Evolutionary conservation across 1,284 basidiomycete species (phyloP).

Genomic region (Cronartium quercuum): DNA sequence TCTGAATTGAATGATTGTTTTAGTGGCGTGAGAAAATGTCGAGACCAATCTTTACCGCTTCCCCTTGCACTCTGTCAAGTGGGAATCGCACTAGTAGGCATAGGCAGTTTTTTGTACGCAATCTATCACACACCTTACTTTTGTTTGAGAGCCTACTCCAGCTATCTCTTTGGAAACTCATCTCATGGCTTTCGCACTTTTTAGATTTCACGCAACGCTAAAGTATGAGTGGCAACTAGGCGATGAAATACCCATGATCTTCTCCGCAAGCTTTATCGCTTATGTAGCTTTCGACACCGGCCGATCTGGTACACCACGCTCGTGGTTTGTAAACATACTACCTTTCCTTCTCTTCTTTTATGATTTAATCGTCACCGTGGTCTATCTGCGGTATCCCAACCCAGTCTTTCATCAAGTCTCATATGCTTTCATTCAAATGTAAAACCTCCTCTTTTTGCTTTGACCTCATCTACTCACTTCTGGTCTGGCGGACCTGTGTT

Average conservation of each 20-base stretch:
- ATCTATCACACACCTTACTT: neutral
- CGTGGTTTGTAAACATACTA: conserved; percentile 37
- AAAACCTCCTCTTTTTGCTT: conserved; percentile 44
- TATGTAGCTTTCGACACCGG: conserved; percentile 45
- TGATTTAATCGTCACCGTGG: conserved; percentile 42
- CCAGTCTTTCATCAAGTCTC: conserved; percentile 56
- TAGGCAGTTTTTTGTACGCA: conserved; percentile 37
- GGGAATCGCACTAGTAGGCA: conserved; percentile 28
- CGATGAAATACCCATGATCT: conserved; percentile 50
- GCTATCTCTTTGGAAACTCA: conserved; percentile 40
- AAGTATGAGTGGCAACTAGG: conserved; percentile 46
- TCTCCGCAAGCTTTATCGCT: conserved; percentile 43
- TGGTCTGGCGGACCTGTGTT: conserved; percentile 40
- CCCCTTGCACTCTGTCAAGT: conserved; percentile 28
- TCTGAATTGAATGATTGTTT: neutral
- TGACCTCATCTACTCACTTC: conserved; percentile 46
- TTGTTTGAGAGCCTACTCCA: neutral
- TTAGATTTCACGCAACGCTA: conserved; percentile 47
- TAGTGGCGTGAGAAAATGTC: conserved; percentile 25
- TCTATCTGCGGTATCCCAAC: conserved; percentile 50
- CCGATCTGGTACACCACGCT: conserved; percentile 40
- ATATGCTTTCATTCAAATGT: conserved; percentile 52
- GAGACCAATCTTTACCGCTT: conserved; percentile 22
- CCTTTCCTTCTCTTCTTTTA: conserved; percentile 41
- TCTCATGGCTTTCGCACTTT: conserved; percentile 43